Evolutionary conservation across 129 eudicot species (phyloP).

Genomic region (sunflower (Helianthus annuus)): HanXRQr2.0-SUNRISE NC_035438.2:126905-127404

Average conservation of each 20-base stretch:
- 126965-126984: too few relatives aligned
- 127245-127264: background rate
- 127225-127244: background rate
- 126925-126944: too few relatives aligned
- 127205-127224: background rate
- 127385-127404: background rate
- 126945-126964: too few relatives aligned
- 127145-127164: background rate
- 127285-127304: background rate
- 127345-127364: background rate
- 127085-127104: too few relatives aligned
- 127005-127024: too few relatives aligned
- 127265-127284: too few relatives aligned
- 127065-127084: too few relatives aligned
- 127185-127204: background rate
- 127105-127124: background rate
- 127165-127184: background rate
- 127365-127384: background rate
- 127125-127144: background rate
- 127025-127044: too few relatives aligned
- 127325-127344: background rate
- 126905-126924: too few relatives aligned
- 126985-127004: too few relatives aligned
- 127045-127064: too few relatives aligned
- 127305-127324: background rate